These are phyloP conservation scores for Alternaria postmessia DNA, from an alignment of 2,329 filamentous ascomycete genomes.

Conservation along the genomic window DNA sequence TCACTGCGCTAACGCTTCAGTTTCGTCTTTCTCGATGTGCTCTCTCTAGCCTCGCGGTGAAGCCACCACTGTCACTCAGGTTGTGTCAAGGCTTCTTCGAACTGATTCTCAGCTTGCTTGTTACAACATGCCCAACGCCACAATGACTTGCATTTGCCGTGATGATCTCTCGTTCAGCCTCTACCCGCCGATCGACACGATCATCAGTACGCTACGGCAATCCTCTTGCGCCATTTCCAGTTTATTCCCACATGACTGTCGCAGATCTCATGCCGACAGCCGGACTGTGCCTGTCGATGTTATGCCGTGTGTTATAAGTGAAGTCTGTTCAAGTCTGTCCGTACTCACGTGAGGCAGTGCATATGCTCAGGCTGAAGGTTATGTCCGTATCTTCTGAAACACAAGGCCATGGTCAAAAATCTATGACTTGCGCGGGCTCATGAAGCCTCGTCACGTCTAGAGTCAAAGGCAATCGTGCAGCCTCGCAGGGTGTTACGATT, in stretches of 20 bases:
- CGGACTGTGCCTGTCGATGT: neutral
- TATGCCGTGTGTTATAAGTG: neutral
- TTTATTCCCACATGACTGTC: neutral
- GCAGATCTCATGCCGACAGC: slow-evolving; percentile 1
- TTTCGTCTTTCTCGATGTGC: neutral
- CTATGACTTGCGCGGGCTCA: neutral
- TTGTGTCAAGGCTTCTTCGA: neutral
- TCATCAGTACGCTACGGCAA: slow-evolving; percentile 7
- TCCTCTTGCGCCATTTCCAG: slow-evolving; percentile 8
- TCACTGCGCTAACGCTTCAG: neutral
- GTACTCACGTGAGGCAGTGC: neutral
- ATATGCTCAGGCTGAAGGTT: neutral
- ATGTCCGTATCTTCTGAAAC: neutral
- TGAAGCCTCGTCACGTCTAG: neutral
- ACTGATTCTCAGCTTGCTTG: neutral
- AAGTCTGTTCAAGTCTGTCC: neutral
- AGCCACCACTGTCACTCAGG: neutral
- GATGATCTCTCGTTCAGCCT: slow-evolving; percentile 1
- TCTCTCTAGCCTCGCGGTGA: neutral
- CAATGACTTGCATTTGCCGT: slow-evolving; percentile 1
- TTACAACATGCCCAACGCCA: neutral
- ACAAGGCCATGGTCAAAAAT: no score
- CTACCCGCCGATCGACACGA: slow-evolving; percentile 23
- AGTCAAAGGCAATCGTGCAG: neutral
- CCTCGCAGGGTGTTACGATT: neutral